Conservation (phyloP, 129 eudicot species). For the Flaveria ramosissima region DNA sequence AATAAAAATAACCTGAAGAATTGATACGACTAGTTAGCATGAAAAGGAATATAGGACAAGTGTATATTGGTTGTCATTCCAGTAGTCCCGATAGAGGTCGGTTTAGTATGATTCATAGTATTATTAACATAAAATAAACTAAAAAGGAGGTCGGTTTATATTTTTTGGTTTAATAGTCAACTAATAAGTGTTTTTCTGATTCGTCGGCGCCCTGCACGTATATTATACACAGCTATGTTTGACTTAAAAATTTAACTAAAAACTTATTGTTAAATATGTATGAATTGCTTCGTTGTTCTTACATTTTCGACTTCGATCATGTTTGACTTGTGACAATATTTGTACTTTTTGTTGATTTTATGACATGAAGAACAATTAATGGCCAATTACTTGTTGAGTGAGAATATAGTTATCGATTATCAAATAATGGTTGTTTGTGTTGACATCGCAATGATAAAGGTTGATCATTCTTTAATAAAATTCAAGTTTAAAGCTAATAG, state of each 20-base stretch:
- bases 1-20: not conserved
- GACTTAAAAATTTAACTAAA: slow-evolving; percentile 21
- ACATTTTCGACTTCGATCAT: too few species aligned
- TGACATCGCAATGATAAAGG: too few species aligned
- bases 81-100: slow-evolving; percentile 37
- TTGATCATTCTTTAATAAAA: too few species aligned
- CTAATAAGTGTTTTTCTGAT: slow-evolving; percentile 37
- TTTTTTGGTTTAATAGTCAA: slow-evolving; percentile 13
- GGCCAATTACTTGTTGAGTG: too few species aligned
- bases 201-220: slow-evolving; percentile 42
- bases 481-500: too few species aligned
- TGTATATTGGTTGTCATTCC: slow-evolving; percentile 43
- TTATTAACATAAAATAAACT: slow-evolving; percentile 15
- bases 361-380: too few species aligned
- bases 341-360: too few species aligned
- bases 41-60: not conserved
- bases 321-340: too few species aligned
- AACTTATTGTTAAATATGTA: not conserved
- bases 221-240: slow-evolving; percentile 34
- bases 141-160: slow-evolving; percentile 21
- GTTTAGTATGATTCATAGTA: slow-evolving; percentile 33
- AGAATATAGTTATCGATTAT: too few species aligned
- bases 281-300: slow-evolving; percentile 16
- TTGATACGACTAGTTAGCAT: slow-evolving; percentile 12
- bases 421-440: too few species aligned